Base-by-base conservation (phyloP, 129 eudicot genomes). In the Flaveria robusta region DNA sequence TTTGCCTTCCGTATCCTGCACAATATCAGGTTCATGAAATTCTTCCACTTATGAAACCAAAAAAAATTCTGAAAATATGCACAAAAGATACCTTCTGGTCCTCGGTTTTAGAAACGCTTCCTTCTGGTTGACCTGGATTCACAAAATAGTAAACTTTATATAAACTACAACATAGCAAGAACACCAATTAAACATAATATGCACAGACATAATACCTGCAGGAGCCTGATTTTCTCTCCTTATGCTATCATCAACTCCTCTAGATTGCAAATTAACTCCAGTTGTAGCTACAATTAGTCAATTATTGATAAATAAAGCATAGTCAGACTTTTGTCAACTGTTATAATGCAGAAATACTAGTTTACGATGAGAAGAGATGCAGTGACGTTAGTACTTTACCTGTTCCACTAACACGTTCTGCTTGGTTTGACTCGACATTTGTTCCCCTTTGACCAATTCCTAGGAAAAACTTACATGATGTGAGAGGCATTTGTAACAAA, bases 371-470 rank as follows among this genome's bases (percentile, higher is more conserved):
- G 49, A 73, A 72, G 87, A 77, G 18, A 87, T 45, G 89, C 80
- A 41, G 62, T 66, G 46, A 81, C 45, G 65, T 87, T 86, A 5
- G 39, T 34, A 34, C 39, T 34, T 34, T 34, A 78, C 87, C 93
- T 83, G 75, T 69, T 70, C 73, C 86, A 67, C 71, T 81, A 42
- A 16, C 81, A 47, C 67, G 69, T 45, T 77, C 88, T 56, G 84
- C 90, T 73, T 74, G 91, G 56, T 80, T 68, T 77, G 82, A 86
- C 31, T 87, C 97, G 47, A 67, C 91, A 75, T 78, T 88, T 60
- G 84, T 76, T 74, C 88, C 78, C 80, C 99, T 83, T 24, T 81
- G 70, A 68, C 92, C 92, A n/a, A 83, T 74, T 45, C 75, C 85
- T 81, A 58, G 2, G 16, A 60, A 59, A 31, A 56, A 74, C 18